A percentile compares a stretch with the other conserved stretches of the same genome.
These are phyloP conservation scores for Pyrenochaeta sp. DNA, from an alignment of 2,329 filamentous ascomycete species.

Conservation along the genomic window DNA sequence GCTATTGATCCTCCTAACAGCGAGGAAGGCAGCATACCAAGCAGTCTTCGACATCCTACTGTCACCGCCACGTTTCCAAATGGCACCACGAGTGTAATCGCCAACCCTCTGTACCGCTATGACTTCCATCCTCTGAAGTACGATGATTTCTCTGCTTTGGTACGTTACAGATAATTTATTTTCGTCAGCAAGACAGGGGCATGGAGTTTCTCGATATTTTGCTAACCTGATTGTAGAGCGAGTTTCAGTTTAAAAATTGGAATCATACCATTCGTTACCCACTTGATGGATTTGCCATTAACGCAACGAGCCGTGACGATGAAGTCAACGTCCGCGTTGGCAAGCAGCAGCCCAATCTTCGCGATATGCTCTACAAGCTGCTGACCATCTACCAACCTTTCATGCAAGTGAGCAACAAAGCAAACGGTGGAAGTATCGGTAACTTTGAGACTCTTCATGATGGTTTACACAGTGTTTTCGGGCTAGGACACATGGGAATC, in stretches of 20 bases:
- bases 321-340: constrained; percentile 33
- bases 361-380: constrained; percentile 43
- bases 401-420: constrained; percentile 43
- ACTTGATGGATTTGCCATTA: constrained; percentile 26
- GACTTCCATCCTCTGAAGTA: constrained; percentile 40
- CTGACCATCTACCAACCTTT: constrained; percentile 43
- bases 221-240: constrained; percentile 20
- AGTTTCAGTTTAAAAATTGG: constrained; percentile 44
- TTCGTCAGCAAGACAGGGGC: too few relatives aligned
- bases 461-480: constrained; percentile 41
- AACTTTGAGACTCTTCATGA: constrained; percentile 45
- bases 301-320: constrained; percentile 40
- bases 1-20: constrained; percentile 31
- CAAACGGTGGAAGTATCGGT: constrained; percentile 40
- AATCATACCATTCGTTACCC: constrained; percentile 42
- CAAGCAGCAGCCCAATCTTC: constrained; percentile 40
- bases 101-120: constrained; percentile 40
- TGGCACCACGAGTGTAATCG: constrained; percentile 32
- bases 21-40: constrained; percentile 36
- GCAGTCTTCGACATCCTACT: constrained; percentile 26
- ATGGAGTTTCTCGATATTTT: too few relatives aligned
- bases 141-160: constrained; percentile 37
- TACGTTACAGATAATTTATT: constrained; percentile 12
- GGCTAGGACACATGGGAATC: constrained; percentile 55
- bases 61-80: constrained; percentile 37